These are phyloP conservation scores for Moesziomyces sp. DNA, from an alignment of 1,284 basidiomycete genomes.

Conservation along the genomic window DNA sequence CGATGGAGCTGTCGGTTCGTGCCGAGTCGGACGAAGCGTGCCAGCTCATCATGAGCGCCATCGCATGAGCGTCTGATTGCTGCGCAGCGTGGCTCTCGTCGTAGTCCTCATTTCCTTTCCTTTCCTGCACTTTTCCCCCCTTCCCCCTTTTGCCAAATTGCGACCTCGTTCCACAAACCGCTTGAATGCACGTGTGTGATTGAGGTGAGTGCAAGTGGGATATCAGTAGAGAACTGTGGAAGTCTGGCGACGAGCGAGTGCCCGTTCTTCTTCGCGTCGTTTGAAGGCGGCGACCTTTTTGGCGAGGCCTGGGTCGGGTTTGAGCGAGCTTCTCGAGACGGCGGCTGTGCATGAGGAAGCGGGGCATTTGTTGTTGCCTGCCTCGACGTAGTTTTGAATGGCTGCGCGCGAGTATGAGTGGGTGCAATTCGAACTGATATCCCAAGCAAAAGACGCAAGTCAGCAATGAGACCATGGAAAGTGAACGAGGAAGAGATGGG, in stretches of 20 bases:
- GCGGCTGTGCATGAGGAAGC: conserved; percentile 22
- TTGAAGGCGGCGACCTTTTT: conserved; percentile 48
- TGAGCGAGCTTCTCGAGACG: conserved; percentile 21
- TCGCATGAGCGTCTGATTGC: conserved; percentile 68
- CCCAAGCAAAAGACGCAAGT: not conserved
- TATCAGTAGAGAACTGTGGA: conserved; percentile 31
- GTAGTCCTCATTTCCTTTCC: no score
- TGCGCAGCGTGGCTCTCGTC: not conserved
- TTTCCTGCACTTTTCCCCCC: no score
- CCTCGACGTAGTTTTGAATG: conserved; percentile 28
- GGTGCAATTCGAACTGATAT: conserved; percentile 20
- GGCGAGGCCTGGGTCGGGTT: conserved; percentile 20
- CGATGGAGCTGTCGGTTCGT: conserved; percentile 90
- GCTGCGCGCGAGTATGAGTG: conserved; percentile 39
- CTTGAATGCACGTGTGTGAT: conserved; percentile 1
- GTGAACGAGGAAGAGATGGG: no score
- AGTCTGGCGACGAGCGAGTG: conserved; percentile 28
- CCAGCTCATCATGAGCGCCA: conserved; percentile 87
- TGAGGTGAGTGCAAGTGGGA: not conserved
- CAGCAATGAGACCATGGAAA: no score
- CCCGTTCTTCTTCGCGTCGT: conserved; percentile 37
- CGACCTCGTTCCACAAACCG: conserved; percentile 1
- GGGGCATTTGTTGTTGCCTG: conserved; percentile 40
- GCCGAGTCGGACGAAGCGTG: conserved; percentile 89
- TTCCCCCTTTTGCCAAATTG: conserved; percentile 2